These are phyloP conservation scores for Lignosus rhinocerotis DNA, from an alignment of 1,284 basidiomycete species.

Conservation along the genomic window DNA sequence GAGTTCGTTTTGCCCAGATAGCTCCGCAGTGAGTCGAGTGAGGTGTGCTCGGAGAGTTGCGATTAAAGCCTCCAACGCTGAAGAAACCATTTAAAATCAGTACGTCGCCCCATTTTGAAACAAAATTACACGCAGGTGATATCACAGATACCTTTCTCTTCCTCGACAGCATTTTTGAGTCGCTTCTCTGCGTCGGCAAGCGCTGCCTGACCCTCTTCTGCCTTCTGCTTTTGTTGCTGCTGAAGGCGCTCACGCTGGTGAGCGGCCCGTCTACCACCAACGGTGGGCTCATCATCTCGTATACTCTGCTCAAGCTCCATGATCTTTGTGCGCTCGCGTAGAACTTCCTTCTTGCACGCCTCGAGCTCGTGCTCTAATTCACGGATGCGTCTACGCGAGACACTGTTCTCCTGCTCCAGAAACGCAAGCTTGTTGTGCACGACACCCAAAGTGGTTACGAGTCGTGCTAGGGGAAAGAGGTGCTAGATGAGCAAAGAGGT, in stretches of 20 bases:
- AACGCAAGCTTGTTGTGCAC: constrained; percentile 67
- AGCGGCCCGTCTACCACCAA: constrained; percentile 12
- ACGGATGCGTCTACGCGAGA: constrained; percentile 73
- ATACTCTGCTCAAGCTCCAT: constrained; percentile 51
- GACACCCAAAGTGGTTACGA: constrained; percentile 58
- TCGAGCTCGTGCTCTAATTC: constrained; percentile 85
- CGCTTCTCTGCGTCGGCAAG: constrained; percentile 32
- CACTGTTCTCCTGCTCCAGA: constrained; percentile 79
- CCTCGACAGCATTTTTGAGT: constrained; percentile 75
- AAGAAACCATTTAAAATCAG: constrained; percentile 3
- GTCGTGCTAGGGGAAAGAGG: constrained; percentile 46
- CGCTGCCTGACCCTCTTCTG: constrained; percentile 24
- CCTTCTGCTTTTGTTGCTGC: constrained; percentile 16
- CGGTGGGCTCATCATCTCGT: constrained; percentile 25
- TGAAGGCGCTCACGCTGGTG: constrained; percentile 9
- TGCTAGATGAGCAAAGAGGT: background rate
- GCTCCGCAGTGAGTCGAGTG: constrained; percentile 72
- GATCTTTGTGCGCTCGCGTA: constrained; percentile 61
- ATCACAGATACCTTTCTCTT: constrained; percentile 71
- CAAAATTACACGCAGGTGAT: background rate
- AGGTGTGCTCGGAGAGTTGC: constrained; percentile 71
- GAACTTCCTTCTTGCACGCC: constrained; percentile 72
- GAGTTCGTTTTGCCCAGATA: constrained; percentile 70
- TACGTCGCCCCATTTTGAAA: constrained; percentile 8
- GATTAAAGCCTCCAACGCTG: constrained; percentile 80